These are phyloP conservation scores for Teunomyces atbi DNA, from an alignment of 805 yeast species.

Conservation along the genomic window DNA sequence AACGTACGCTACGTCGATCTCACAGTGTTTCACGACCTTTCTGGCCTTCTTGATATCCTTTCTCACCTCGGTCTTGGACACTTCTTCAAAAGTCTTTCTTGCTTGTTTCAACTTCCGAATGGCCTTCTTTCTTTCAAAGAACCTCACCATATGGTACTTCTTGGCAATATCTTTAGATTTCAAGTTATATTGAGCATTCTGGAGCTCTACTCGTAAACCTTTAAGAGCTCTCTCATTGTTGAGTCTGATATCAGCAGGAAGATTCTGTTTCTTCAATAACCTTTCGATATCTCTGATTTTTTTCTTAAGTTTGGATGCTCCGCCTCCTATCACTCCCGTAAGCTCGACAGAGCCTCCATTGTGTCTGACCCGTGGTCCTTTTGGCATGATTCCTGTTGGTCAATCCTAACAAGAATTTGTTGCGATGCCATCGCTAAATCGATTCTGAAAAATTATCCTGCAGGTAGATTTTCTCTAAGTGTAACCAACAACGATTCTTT, in stretches of 20 bases:
- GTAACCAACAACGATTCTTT: no score
- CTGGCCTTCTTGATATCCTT: conserved; percentile 44
- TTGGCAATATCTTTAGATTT: conserved; percentile 54
- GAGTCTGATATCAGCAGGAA: conserved; percentile 62
- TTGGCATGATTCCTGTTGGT: conserved; percentile 14
- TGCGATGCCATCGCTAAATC: not conserved
- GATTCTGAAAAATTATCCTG: not conserved
- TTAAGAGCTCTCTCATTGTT: conserved; percentile 76
- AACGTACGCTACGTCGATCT: conserved; percentile 72
- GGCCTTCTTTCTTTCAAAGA: conserved; percentile 88
- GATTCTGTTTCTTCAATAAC: conserved; percentile 54
- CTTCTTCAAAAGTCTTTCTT: conserved; percentile 35
- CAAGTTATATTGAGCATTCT: conserved; percentile 42
- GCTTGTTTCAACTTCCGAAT: conserved; percentile 62
- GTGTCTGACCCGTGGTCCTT: conserved; percentile 15
- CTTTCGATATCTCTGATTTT: conserved; percentile 86
- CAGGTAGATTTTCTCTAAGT: not conserved
- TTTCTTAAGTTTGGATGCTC: conserved; percentile 64
- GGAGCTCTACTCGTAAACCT: conserved; percentile 60
- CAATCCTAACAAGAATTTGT: not conserved
- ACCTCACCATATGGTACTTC: conserved; percentile 90
- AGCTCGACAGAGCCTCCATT: conserved; percentile 24
- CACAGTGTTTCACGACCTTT: conserved; percentile 53
- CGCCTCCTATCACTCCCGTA: conserved; percentile 30
- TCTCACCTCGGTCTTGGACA: conserved; percentile 29